Percentiles rank a stretch among this genome's conserved stretches.
These are phyloP conservation scores for Paracoccidioides lutzii DNA, from an alignment of 2,329 filamentous ascomycete genomes.

Conservation along the genomic window DNA sequence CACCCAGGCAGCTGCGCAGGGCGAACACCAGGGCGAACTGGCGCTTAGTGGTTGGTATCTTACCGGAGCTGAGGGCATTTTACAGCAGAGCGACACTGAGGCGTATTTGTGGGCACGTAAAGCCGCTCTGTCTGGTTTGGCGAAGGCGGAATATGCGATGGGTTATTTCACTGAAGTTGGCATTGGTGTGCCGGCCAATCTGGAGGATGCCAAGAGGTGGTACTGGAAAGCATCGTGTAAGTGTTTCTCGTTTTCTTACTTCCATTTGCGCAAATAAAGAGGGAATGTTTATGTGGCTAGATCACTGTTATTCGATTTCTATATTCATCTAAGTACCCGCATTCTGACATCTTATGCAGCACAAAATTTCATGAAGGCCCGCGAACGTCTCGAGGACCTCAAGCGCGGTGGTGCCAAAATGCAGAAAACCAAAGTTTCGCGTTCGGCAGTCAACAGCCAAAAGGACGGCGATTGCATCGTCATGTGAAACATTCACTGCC, in stretches of 20 bases:
- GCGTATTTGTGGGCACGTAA: constrained; percentile 96
- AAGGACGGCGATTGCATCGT: constrained; percentile 79
- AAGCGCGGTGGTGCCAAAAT: constrained; percentile 63
- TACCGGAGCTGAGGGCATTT: constrained; percentile 73
- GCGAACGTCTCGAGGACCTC: constrained; percentile 83
- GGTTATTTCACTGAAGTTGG: constrained; percentile 94
- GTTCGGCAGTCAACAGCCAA: constrained; percentile 68
- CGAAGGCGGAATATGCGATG: constrained; percentile 96
- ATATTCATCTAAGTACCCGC: background rate
- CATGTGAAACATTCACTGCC: constrained; percentile 46
- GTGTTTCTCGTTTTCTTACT: constrained; percentile 27
- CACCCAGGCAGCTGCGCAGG: constrained; percentile 75
- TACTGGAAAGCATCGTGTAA: constrained; percentile 94
- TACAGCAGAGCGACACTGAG: constrained; percentile 87
- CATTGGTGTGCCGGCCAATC: constrained; percentile 70
- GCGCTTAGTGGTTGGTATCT: constrained; percentile 86
- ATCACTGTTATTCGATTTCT: background rate
- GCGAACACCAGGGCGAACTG: constrained; percentile 85
- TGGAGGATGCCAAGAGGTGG: constrained; percentile 96
- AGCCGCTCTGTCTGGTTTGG: constrained; percentile 71
- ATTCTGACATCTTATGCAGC: constrained; percentile 39
- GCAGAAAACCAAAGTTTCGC: constrained; percentile 64
- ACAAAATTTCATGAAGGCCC: constrained; percentile 86
- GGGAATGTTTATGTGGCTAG: background rate
- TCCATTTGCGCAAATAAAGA: background rate